Base-by-base conservation (phyloP, 2,329 filamentous ascomycete species). In the Paracoccidioides brasiliensis region DNA sequence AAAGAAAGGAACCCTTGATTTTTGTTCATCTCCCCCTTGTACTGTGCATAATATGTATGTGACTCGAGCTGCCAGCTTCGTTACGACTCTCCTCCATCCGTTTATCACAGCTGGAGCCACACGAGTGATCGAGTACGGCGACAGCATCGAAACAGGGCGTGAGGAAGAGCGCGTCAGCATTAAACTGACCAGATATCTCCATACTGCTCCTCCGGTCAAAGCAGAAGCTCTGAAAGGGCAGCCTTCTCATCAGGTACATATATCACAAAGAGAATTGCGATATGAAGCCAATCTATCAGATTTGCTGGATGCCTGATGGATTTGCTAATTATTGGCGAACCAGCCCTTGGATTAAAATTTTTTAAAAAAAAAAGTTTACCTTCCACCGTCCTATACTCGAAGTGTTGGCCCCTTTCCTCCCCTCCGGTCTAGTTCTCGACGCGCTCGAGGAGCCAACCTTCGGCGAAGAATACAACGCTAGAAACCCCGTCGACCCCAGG, bases 391-490 rank as follows among this genome's bases (percentile, higher is more conserved):
- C 76, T 0, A 64, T 78, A 32, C 69, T 73, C 53, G 70, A 75
- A 56, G 65, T 78, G 0, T 68, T 78, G 38, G 63, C 66, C 1
- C 65, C 65, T 4, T 78, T 78, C 58, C 76, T 77, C 61, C 63
- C 63, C 32, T 64, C 61, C 1, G 71, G 70, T 0, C 60, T 78
- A 32, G 69, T 74, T 5, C 64, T 78, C 60, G 76, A 77, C 58
- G 71, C 66, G 3, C 63, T 78, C 49, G 74, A 77, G 54, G 76
- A 78, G 63, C 72, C 73, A 0, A 70, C 72, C 2, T 78, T 78
- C 54, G 64, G 70, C 15, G 69, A 69, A 6, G 56, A 56, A n/a
- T 58, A 58, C 54, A 37, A 55, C 38, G 41, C 32, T 32, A 54
- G 55, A 40, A 50, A 6, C 10, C 30, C 54, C n/a, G 5, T 57